These are phyloP conservation scores for Nitzschia sp. DNA, from an alignment of 108 stramenopile species.

Conservation along the genomic window DNA sequence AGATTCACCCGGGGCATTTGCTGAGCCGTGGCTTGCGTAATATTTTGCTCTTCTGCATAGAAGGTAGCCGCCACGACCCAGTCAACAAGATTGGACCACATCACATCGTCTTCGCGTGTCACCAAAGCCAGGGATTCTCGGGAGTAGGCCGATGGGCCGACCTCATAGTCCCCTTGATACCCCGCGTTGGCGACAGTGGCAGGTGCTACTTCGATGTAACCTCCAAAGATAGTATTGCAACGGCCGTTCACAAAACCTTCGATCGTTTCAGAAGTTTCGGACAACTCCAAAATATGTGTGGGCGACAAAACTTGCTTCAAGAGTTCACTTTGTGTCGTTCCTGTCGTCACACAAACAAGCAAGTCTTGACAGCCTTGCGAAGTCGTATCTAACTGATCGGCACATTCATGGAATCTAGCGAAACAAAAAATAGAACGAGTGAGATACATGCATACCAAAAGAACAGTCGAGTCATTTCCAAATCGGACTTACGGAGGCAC, in stretches of 20 bases:
- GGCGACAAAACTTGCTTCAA: constrained; percentile 22
- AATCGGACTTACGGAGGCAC: constrained; percentile 11
- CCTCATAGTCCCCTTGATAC: constrained; percentile 23
- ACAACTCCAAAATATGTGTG: constrained; percentile 12
- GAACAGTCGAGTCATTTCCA: not conserved
- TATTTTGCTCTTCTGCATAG: constrained; percentile 48
- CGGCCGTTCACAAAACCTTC: constrained; percentile 16
- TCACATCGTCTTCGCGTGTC: constrained; percentile 52
- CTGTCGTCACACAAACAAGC: constrained; percentile 33
- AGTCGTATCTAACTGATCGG: constrained; percentile 26
- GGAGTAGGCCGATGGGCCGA: constrained; percentile 21
- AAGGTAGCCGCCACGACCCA: constrained; percentile 47
- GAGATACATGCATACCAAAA: not conserved
- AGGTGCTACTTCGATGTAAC: constrained; percentile 6
- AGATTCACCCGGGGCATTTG: constrained; percentile 41
- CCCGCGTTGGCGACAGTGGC: constrained; percentile 13
- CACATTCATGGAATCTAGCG: constrained; percentile 31
- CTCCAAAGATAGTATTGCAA: constrained; percentile 36
- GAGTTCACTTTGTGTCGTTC: constrained; percentile 17
- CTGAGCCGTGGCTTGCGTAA: constrained; percentile 9
- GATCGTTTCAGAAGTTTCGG: not conserved
- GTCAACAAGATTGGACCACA: constrained; percentile 49
- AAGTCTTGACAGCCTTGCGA: constrained; percentile 27
- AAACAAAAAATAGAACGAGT: not conserved
- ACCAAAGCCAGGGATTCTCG: constrained; percentile 43